A percentile compares a stretch with the other conserved stretches of the same genome.
phyloP scores from a whole-genome alignment of 192 early-diverging fungal genomes.

The Dissophora globulifera region DNA sequence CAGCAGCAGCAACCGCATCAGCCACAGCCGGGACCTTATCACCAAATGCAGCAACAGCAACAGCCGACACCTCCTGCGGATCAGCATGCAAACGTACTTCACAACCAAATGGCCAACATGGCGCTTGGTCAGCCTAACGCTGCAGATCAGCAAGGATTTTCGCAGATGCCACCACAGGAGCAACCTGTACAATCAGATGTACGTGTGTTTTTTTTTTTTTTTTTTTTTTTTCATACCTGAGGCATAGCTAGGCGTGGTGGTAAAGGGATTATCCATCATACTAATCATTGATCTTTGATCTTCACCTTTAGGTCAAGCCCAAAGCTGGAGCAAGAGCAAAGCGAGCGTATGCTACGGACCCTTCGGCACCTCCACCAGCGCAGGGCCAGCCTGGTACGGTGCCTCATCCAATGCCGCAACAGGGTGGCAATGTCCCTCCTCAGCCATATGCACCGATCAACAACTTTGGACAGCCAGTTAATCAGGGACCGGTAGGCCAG shows the following conservation, averaged over 20 bases:
- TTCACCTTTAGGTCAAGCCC: slow-evolving; percentile 13
- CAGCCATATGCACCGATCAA: slow-evolving; percentile 16
- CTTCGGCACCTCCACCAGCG: slow-evolving; percentile 16
- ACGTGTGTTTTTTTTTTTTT: slow-evolving; percentile 6
- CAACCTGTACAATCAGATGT: slow-evolving; percentile 25
- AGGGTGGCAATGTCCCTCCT: background rate
- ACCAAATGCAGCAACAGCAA: slow-evolving; percentile 5
- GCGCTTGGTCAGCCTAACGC: slow-evolving; percentile 10
- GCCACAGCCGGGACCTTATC: slow-evolving; percentile 16
- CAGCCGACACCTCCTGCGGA: slow-evolving; percentile 6
- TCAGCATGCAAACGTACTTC: slow-evolving; percentile 15
- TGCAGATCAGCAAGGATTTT: slow-evolving; percentile 4
- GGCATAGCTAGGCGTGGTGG: background rate
- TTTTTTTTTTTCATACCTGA: background rate
- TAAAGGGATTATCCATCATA: background rate
- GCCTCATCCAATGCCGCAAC: slow-evolving; percentile 23
- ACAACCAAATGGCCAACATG: slow-evolving; percentile 35
- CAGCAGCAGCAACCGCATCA: no score
- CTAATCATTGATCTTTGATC: background rate
- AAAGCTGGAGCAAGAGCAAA: slow-evolving; percentile 46
- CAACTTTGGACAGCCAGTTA: slow-evolving; percentile 13
- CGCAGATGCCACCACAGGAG: slow-evolving; percentile 12
- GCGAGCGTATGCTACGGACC: slow-evolving; percentile 39
- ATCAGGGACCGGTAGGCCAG: slow-evolving; percentile 1
- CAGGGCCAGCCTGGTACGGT: slow-evolving; percentile 11